Evolutionary conservation across 352 stramenopile genomes (phyloP).

Genomic region (Globisporangium recalcitrans): DNA sequence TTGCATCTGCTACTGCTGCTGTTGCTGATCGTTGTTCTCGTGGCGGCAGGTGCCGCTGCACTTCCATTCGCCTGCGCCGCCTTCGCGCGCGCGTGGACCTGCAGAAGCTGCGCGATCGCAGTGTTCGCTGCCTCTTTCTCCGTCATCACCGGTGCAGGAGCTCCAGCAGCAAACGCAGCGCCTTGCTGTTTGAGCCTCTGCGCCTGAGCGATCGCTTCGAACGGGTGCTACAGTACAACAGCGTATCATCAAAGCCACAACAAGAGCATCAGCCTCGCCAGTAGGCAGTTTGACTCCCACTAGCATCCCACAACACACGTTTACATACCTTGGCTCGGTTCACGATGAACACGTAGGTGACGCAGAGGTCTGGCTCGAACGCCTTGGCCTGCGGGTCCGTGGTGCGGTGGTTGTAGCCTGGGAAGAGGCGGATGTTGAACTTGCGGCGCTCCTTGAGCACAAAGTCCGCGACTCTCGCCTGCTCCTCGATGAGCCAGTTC

Average conservation of each 20-base stretch:
- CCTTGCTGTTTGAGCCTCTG: constrained; percentile 5
- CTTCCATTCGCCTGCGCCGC: background rate
- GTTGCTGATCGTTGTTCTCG: background rate
- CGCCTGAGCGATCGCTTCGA: constrained; percentile 14
- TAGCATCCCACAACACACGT: no score
- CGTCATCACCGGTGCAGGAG: background rate
- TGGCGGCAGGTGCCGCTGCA: background rate
- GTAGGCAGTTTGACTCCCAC: background rate
- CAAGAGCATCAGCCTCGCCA: background rate
- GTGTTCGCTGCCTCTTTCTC: constrained; percentile 17
- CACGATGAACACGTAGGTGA: constrained; percentile 85
- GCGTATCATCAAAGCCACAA: background rate
- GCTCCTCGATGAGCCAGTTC: constrained; percentile 85
- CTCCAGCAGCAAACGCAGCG: background rate
- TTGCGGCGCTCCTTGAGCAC: constrained; percentile 71
- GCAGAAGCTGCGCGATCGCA: constrained; percentile 27
- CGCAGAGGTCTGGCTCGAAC: constrained; percentile 78
- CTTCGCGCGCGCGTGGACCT: constrained; percentile 10
- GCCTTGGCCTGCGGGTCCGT: constrained; percentile 81
- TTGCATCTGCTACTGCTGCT: background rate
- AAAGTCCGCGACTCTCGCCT: constrained; percentile 61
- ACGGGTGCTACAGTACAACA: constrained; percentile 13
- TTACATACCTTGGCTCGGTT: constrained; percentile 61
- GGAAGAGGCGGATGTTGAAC: constrained; percentile 71
- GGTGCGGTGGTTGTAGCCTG: constrained; percentile 84